Evolutionary conservation across 2,329 filamentous ascomycete species (phyloP).

Genomic region (Microcyclosporella mali): DNA sequence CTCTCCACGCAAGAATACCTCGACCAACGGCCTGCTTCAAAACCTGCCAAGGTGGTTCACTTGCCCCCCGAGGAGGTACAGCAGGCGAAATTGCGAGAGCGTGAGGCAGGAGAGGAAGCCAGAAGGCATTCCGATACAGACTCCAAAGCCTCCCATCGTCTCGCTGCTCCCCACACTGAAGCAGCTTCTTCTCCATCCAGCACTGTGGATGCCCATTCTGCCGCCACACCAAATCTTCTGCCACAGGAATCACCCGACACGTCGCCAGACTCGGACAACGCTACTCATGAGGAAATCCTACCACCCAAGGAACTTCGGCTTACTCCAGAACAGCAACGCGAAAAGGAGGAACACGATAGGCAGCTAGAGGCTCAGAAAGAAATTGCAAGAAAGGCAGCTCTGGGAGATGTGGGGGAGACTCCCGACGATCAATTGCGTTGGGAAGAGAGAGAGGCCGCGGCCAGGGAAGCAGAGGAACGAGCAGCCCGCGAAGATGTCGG

Average conservation of each 20-base stretch:
- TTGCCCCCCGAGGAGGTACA: conserved; percentile 47
- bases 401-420: conserved; percentile 43
- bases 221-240: conserved; percentile 63
- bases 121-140: conserved; percentile 36
- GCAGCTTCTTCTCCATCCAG: conserved; percentile 52
- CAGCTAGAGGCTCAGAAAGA: conserved; percentile 46
- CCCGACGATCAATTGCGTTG: conserved; percentile 54
- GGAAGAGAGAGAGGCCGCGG: conserved; percentile 39
- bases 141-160: conserved; percentile 29
- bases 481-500: conserved; percentile 30
- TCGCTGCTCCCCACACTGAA: conserved; percentile 18
- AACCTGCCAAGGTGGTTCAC: conserved; percentile 38
- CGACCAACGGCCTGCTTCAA: conserved; percentile 18
- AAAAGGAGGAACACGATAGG: conserved; percentile 51
- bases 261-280: conserved; percentile 28
- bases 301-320: conserved; percentile 30
- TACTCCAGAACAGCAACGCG: conserved; percentile 34
- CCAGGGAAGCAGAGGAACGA: conserved; percentile 37
- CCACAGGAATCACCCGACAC: conserved; percentile 36
- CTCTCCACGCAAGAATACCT: conserved; percentile 19
- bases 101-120: conserved; percentile 33
- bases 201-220: conserved; percentile 62
- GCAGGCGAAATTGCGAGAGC: conserved; percentile 41
- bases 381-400: conserved; percentile 37
- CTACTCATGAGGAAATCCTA: conserved; percentile 21